Percentiles rank a stretch among this genome's conserved stretches.
Conservation (phyloP, 2,329 filamentous ascomycete genomes). For the Aspergillus jensenii region DNA sequence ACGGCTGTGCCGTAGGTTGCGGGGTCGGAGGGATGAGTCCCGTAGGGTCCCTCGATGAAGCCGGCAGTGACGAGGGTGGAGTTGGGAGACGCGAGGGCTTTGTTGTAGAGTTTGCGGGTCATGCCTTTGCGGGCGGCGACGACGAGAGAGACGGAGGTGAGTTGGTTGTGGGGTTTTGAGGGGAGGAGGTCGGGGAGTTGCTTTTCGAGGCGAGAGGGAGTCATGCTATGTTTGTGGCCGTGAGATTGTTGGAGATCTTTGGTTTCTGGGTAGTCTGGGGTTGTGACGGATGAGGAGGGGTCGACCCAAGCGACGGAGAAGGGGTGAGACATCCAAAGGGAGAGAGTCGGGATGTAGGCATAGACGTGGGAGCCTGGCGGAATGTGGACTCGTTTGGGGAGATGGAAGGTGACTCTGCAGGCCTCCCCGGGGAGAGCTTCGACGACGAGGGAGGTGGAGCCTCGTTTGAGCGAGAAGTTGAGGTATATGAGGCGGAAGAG, state of each 20-base stretch:
- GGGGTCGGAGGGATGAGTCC: constrained; percentile 56
- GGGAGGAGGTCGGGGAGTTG: constrained; percentile 26
- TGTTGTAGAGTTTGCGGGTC: constrained; percentile 61
- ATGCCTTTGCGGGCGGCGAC: constrained; percentile 63
- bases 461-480: constrained; percentile 52
- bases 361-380: constrained; percentile 61
- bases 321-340: constrained; percentile 50
- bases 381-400: constrained; percentile 55
- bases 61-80: constrained; percentile 54
- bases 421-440: constrained; percentile 62
- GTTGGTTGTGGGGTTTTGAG: constrained; percentile 17
- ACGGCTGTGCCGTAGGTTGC: constrained; percentile 64
- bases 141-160: constrained; percentile 55
- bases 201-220: constrained; percentile 33
- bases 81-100: constrained; percentile 50
- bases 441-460: constrained; percentile 54
- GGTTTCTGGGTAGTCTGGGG: constrained; percentile 18
- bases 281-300: constrained; percentile 27
- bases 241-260: neutral
- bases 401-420: constrained; percentile 60
- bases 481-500: constrained; percentile 52
- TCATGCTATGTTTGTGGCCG: constrained; percentile 9
- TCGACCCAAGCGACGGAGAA: constrained; percentile 51
- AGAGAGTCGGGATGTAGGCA: constrained; percentile 56
- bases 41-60: constrained; percentile 64